Conservation (phyloP, 2,329 filamentous ascomycete species). For the Verticillium albo-atrum region DNA sequence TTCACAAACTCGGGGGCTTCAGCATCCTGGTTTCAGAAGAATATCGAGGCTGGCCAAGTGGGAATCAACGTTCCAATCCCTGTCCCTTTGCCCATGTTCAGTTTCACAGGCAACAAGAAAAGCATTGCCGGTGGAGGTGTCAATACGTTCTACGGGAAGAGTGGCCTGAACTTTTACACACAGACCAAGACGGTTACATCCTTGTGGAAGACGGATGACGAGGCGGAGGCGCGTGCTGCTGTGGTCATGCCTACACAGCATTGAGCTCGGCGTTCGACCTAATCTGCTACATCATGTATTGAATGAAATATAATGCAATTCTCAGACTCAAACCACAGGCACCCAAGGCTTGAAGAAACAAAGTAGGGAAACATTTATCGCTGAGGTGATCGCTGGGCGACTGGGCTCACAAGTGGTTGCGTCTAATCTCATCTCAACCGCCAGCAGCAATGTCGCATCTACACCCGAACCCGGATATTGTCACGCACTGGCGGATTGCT, state of each 20-base stretch:
- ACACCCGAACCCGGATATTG: no score
- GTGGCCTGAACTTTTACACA: constrained; percentile 66
- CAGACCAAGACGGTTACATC: constrained; percentile 71
- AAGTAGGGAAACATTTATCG: no score
- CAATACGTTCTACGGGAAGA: constrained; percentile 71
- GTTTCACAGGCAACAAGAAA: constrained; percentile 46
- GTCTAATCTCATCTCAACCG: no score
- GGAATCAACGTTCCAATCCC: constrained; percentile 20
- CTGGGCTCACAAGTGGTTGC: no score
- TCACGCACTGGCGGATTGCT: no score
- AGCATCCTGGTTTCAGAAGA: constrained; percentile 24
- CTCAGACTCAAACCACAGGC: no score
- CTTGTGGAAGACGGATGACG: constrained; percentile 60
- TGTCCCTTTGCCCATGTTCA: constrained; percentile 20
- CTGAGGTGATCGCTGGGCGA: no score
- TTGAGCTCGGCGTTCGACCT: no score
- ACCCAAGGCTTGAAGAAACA: no score
- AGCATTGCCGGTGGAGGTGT: constrained; percentile 63
- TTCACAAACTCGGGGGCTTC: constrained; percentile 25
- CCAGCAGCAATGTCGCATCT: no score
- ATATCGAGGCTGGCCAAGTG: constrained; percentile 20
- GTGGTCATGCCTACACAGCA: constrained; percentile 3
- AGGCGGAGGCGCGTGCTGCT: not conserved
- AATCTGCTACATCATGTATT: no score
- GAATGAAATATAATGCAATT: no score